Conservation (phyloP, 148 eudicot species). For the Nyssa sinensis region DNA sequence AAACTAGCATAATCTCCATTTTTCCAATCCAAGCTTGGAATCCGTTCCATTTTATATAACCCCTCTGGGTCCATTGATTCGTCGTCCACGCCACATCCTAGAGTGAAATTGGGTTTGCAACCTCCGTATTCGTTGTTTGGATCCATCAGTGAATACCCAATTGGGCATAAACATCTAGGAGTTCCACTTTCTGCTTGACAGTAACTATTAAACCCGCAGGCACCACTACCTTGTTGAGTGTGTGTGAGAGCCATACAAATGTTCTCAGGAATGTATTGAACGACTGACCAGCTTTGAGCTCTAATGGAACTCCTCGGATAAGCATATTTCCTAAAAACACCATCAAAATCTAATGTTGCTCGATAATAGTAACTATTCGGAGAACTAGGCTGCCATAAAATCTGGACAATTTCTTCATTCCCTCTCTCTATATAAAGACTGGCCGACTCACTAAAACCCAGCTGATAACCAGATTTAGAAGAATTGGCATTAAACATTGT, state of each 20-base stretch:
- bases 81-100: neutral
- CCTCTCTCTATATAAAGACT: neutral
- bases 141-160: no score
- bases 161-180: no score
- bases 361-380: neutral
- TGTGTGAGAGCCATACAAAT: neutral
- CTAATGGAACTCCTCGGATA: no score
- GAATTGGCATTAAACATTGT: no score
- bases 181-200: neutral
- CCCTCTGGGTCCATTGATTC: neutral
- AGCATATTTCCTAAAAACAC: no score
- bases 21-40: neutral
- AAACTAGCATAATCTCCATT: no score
- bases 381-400: neutral
- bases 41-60: neutral
- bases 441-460: no score
- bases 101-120: no score
- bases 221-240: neutral
- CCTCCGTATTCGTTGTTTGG: no score
- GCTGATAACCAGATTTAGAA: no score
- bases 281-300: no score
- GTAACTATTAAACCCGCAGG: conserved; percentile 13
- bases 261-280: neutral
- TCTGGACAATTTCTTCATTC: neutral
- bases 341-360: no score